Percentiles rank a stretch among this genome's conserved stretches.
phyloP scores from a whole-genome alignment of 2,329 filamentous ascomycete species.

The Fusarium chaquense region DNA sequence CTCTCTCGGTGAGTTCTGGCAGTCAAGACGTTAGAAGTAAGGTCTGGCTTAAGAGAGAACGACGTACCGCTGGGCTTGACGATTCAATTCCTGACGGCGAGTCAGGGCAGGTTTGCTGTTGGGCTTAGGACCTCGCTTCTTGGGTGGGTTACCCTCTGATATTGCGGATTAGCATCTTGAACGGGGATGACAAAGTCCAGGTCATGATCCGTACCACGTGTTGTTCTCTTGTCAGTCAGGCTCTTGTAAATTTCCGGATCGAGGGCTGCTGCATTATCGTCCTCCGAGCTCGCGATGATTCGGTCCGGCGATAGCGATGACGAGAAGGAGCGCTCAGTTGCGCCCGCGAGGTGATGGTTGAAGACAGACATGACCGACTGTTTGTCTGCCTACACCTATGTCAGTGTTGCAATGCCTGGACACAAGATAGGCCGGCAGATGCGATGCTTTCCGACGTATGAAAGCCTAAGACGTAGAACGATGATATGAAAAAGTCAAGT shows the following conservation, averaged over 20 bases:
- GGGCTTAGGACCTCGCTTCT: conserved; percentile 93
- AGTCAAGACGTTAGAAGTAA: conserved; percentile 7
- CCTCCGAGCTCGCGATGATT: conserved; percentile 45
- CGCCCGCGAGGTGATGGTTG: conserved; percentile 34
- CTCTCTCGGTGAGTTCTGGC: conserved; percentile 92
- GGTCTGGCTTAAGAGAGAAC: background rate
- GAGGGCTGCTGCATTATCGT: conserved; percentile 59
- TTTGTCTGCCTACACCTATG: background rate
- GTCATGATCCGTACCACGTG: conserved; percentile 69
- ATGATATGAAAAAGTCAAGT: background rate
- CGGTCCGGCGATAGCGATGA: conserved; percentile 61
- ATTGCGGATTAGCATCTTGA: conserved; percentile 22
- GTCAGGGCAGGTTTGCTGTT: conserved; percentile 96
- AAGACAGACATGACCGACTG: conserved; percentile 40
- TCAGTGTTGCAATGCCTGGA: background rate
- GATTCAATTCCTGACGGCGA: conserved; percentile 90
- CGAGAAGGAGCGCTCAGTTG: conserved; percentile 55
- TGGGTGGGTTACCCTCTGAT: conserved; percentile 84
- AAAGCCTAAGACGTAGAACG: background rate
- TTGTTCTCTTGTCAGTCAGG: conserved; percentile 78
- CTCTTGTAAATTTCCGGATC: conserved; percentile 74
- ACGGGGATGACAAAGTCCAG: background rate
- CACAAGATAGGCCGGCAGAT: background rate
- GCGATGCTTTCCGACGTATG: background rate
- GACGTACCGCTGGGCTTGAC: conserved; percentile 90